phyloP scores from a whole-genome alignment of 108 stramenopile genomes.

The Mediolabrus comicus region DNA sequence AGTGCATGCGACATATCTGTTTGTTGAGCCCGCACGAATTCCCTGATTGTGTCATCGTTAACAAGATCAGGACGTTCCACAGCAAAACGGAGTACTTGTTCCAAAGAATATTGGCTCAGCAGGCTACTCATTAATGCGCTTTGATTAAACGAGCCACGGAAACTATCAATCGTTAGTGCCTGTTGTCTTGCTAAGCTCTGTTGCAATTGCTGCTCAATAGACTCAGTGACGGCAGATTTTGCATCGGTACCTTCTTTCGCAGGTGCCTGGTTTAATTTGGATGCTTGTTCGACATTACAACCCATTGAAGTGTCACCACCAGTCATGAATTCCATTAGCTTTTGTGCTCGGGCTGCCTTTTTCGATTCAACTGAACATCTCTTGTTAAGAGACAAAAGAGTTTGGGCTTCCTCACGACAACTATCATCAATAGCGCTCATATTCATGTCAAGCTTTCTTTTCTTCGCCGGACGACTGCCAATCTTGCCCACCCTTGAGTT shows the following conservation, averaged over 20 bases:
- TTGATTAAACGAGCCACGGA: background rate
- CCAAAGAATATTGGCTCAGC: background rate
- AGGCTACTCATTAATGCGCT: background rate
- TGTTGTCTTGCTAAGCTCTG: background rate
- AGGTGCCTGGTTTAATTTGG: background rate
- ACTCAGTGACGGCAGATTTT: background rate
- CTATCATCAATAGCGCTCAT: background rate
- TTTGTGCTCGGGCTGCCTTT: background rate
- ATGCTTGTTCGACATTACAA: background rate
- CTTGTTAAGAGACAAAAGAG: conserved; percentile 1
- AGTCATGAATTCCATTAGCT: background rate
- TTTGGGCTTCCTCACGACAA: background rate
- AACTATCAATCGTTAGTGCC: background rate
- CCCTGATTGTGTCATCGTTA: background rate
- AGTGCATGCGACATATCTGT: background rate
- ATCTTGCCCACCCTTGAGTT: background rate
- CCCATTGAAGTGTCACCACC: background rate
- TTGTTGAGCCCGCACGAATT: background rate
- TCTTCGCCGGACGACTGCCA: background rate
- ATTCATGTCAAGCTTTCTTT: background rate
- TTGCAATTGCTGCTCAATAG: background rate
- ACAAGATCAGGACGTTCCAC: background rate
- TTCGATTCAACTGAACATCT: background rate
- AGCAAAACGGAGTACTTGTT: background rate
- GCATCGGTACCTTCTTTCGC: background rate